Percentiles rank a stretch among this genome's conserved stretches.
These are phyloP conservation scores for Arxiozyma bovina DNA, from an alignment of 1,139 yeast genomes.

Conservation along the genomic window DNA sequence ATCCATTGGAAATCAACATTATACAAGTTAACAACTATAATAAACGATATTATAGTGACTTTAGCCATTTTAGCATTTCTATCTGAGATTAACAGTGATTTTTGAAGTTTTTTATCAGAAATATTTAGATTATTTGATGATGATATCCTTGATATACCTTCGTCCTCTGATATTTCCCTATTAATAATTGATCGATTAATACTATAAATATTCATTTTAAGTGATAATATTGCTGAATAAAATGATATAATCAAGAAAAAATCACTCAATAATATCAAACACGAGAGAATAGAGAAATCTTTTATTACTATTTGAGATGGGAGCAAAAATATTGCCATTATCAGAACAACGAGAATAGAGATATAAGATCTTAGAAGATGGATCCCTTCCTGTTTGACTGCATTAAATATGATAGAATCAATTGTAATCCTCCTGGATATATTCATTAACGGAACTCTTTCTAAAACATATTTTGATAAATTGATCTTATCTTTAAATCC, in stretches of 20 bases:
- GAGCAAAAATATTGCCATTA: slow-evolving; percentile 58
- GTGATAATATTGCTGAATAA: slow-evolving; percentile 73
- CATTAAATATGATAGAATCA: slow-evolving; percentile 39
- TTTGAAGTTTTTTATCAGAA: slow-evolving; percentile 30
- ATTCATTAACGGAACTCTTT: slow-evolving; percentile 31
- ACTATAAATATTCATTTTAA: slow-evolving; percentile 81
- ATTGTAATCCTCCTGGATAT: slow-evolving; percentile 28
- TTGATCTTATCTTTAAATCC: slow-evolving; percentile 86
- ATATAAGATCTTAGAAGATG: slow-evolving; percentile 75
- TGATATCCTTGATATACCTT: slow-evolving; percentile 71
- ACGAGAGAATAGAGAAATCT: slow-evolving; percentile 52
- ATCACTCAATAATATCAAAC: slow-evolving; percentile 67
- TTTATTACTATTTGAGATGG: background rate
- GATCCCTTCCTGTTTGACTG: slow-evolving; percentile 57
- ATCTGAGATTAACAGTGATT: slow-evolving; percentile 25
- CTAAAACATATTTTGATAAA: slow-evolving; percentile 46
- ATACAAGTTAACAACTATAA: slow-evolving; percentile 64
- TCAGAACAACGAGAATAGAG: slow-evolving; percentile 56
- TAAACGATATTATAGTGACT: slow-evolving; percentile 55
- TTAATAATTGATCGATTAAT: slow-evolving; percentile 79
- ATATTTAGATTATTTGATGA: slow-evolving; percentile 64
- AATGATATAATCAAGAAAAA: slow-evolving; percentile 70
- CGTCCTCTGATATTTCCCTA: slow-evolving; percentile 82
- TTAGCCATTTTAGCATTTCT: slow-evolving; percentile 54
- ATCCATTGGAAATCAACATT: slow-evolving; percentile 68